A percentile compares a stretch with the other conserved stretches of the same genome.
Evolutionary conservation across 306 rosid species (phyloP).

Genomic region (Corylus heterophylla): DNA sequence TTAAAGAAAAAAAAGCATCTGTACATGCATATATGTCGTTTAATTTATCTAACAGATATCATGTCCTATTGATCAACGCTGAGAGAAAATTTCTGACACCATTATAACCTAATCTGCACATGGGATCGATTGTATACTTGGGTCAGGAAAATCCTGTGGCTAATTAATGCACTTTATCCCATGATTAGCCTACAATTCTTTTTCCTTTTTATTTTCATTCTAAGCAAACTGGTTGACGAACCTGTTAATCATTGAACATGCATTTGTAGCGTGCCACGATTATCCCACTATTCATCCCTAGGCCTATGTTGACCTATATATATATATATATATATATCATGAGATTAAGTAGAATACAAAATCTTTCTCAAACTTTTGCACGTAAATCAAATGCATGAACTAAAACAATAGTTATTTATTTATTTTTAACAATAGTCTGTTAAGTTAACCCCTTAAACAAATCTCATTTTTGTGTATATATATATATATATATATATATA

Average conservation of each 20-base stretch:
- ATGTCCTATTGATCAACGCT: no score
- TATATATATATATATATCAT: not conserved
- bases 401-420: no score
- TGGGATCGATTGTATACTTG: not conserved
- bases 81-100: not conserved
- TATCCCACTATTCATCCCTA: not conserved
- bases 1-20: no score
- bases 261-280: not conserved
- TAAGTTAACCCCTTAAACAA: no score
- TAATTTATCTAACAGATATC: no score
- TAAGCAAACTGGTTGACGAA: not conserved
- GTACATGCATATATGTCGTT: no score
- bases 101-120: not conserved
- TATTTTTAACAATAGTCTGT: no score
- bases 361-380: not conserved
- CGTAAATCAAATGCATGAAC: no score
- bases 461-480: no score
- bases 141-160: not conserved
- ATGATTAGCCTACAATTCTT: not conserved
- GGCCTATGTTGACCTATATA: not conserved
- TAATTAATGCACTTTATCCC: not conserved
- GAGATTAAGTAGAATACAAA: not conserved
- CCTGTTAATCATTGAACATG: no score
- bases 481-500: no score
- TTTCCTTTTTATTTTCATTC: not conserved